Evolutionary conservation across 1,139 yeast species (phyloP), one percentile per base, ranked within the genome.

Genomic region (Sugiyamaella paludigena): DNA sequence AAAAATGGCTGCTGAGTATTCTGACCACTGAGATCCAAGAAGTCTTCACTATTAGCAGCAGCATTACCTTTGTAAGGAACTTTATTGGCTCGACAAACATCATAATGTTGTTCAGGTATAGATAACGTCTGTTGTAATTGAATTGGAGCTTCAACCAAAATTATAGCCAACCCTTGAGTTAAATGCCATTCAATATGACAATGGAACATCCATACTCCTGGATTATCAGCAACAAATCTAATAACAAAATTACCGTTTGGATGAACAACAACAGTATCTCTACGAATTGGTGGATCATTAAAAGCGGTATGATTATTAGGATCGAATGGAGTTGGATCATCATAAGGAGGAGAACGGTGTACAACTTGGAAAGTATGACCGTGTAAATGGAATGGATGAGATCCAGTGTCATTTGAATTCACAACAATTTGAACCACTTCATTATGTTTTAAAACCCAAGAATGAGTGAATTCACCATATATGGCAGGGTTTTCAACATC

Each of bases 181-280:
- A 88, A 77, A 72, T 88, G 96, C 96, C 96, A 88, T 62, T 88
- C 96, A 58, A 88, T 83, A 62, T 88, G 96, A 71, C 96, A 89
- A 67, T 88, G 96, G 87, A 88, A 88, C 62, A 84, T 75, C 95
- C 95, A 87, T 36, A 87, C 88, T 61, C 96, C 96, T 27, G 96
- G 96, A 66, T 87, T 87, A 61, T 84, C 81, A 45, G 95, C 87
- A 57, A 74, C 77, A 70, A 87, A 86, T 62, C 96, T 75, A 42
- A 72, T 43, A 19, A 77, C 66, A 61, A 87, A 76, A 68, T 83
- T 81, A 29, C 91, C 86, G 59, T 82, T 83, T 29, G 86, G 81
- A 56, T 77, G 76, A 31, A 84, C 81, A 58, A 74, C 78, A 19
- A 80, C 76, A 1, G 87, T 81, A 63, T 87, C 95, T 67, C 95